Evolutionary conservation across 2,329 filamentous ascomycete species (phyloP), one percentile per base, ranked within the genome.

Genomic region (Akanthomyces lecanii): DNA sequence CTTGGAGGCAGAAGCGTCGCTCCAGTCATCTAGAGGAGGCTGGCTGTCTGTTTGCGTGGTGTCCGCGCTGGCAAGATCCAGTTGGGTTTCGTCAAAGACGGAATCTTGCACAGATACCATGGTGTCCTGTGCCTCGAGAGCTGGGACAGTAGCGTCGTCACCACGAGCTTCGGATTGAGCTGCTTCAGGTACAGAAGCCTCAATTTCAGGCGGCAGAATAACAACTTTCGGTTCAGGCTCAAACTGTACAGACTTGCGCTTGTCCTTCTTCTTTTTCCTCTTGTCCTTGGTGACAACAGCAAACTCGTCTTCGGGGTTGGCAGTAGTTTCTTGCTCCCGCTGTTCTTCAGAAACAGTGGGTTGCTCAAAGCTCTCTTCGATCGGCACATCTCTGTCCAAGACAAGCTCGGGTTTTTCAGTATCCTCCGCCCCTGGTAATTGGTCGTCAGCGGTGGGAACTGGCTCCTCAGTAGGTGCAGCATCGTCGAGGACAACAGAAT

Each of bases 21-120:
- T 63, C 5, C 69, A 67, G 30, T 58, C 38, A 30, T 64, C 65
- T 3, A 69, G 65, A 38, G 70, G 67, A n/a, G 66, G 65, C 50
- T 68, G 54, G 11, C 66, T 61, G 18, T 69, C 67, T 25, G 63
- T 30, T 53, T 74, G 72, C 2, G 67, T 69, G 33, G 69, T 57
- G 28, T 70, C 67, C 21, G 64, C 40, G 18, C 64, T 68, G 23
- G 64, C 62, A n/a, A 65, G 55, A 18, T 58, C 64, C 36, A 65
- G 65, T 62, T 74, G 71, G 4, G 70, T 63, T 25, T 72, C 68
- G 23, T 67, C 18, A 18, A 68, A 66, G 18, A 48, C 54, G 28
- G 73, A 69, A n/a, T 65, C 69, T 58, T 76, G 73, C 5, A 71
- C 70, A 50, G 74, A 74, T 11, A 75, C 65, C 11, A 70, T 73